phyloP scores from a whole-genome alignment of 2,329 filamentous ascomycete species.

The Daldinia sp. region DNA sequence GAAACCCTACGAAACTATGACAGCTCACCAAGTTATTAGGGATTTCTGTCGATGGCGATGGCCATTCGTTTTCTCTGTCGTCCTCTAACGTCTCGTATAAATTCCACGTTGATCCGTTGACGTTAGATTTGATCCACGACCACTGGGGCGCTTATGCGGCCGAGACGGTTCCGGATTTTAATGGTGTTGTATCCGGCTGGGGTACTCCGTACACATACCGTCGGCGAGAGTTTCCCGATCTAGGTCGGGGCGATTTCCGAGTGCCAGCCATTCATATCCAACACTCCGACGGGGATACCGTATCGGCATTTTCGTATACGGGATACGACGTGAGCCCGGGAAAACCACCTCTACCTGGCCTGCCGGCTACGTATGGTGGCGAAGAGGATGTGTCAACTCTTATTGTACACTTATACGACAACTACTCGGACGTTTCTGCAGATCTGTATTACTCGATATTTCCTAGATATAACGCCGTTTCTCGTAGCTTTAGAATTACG shows the following conservation, averaged over 20 bases:
- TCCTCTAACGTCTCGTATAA: slow-evolving; percentile 62
- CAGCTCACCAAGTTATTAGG: slow-evolving; percentile 35
- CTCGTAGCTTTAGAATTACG: slow-evolving; percentile 67
- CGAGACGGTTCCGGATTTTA: slow-evolving; percentile 58
- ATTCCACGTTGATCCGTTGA: slow-evolving; percentile 66
- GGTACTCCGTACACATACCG: slow-evolving; percentile 57
- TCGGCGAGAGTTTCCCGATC: slow-evolving; percentile 69
- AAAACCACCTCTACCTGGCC: slow-evolving; percentile 63
- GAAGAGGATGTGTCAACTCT: slow-evolving; percentile 66
- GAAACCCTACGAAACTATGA: not conserved
- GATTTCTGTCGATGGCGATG: slow-evolving; percentile 41
- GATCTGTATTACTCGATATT: slow-evolving; percentile 71
- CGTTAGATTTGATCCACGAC: slow-evolving; percentile 65
- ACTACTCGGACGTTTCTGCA: slow-evolving; percentile 64
- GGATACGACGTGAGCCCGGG: slow-evolving; percentile 63
- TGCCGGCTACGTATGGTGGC: slow-evolving; percentile 67
- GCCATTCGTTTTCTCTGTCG: slow-evolving; percentile 41
- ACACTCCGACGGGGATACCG: slow-evolving; percentile 65
- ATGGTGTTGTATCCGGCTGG: slow-evolving; percentile 63
- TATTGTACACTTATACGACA: slow-evolving; percentile 65
- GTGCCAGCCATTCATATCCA: slow-evolving; percentile 67
- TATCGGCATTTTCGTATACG: slow-evolving; percentile 66
- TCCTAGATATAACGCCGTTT: slow-evolving; percentile 67
- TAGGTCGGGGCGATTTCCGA: slow-evolving; percentile 70
- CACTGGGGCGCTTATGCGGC: slow-evolving; percentile 67